These are phyloP conservation scores for Alternaria longipes DNA, from an alignment of 2,329 filamentous ascomycete species.

Conservation along the genomic window DNA sequence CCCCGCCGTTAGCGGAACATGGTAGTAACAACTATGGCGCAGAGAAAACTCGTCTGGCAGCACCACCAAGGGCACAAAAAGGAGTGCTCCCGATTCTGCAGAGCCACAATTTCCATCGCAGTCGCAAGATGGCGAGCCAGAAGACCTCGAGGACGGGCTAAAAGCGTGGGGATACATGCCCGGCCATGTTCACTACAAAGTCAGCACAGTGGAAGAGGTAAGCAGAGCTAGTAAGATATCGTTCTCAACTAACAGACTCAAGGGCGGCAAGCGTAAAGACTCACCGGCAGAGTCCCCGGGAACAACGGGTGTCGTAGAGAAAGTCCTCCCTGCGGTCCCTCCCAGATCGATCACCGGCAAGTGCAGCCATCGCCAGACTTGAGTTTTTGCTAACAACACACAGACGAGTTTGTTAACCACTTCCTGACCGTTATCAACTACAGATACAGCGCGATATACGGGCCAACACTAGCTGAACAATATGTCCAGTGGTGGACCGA, in stretches of 20 bases:
- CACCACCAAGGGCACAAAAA: constrained; percentile 29
- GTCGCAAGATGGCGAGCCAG: constrained; percentile 13
- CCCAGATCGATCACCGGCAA: constrained; percentile 46
- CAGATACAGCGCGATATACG: constrained; percentile 59
- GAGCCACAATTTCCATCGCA: constrained; percentile 13
- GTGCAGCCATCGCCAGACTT: background rate
- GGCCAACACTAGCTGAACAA: constrained; percentile 55
- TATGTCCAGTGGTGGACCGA: constrained; percentile 59
- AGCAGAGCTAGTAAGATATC: background rate
- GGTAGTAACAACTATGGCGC: constrained; percentile 8
- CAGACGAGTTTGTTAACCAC: constrained; percentile 59
- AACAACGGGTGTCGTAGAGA: constrained; percentile 45
- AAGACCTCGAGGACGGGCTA: constrained; percentile 38
- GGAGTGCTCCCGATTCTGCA: constrained; percentile 24
- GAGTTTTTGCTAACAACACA: constrained; percentile 10
- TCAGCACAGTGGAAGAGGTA: constrained; percentile 33
- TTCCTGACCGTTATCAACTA: constrained; percentile 58
- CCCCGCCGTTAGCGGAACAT: background rate
- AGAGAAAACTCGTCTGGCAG: constrained; percentile 28
- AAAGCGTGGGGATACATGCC: constrained; percentile 50
- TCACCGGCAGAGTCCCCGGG: constrained; percentile 17
- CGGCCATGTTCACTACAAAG: constrained; percentile 45
- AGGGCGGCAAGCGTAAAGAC: constrained; percentile 17
- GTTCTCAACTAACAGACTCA: background rate
- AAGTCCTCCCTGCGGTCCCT: constrained; percentile 42